phyloP scores from a whole-genome alignment of 257 asterid species.

The Agastache rugosa region DNA sequence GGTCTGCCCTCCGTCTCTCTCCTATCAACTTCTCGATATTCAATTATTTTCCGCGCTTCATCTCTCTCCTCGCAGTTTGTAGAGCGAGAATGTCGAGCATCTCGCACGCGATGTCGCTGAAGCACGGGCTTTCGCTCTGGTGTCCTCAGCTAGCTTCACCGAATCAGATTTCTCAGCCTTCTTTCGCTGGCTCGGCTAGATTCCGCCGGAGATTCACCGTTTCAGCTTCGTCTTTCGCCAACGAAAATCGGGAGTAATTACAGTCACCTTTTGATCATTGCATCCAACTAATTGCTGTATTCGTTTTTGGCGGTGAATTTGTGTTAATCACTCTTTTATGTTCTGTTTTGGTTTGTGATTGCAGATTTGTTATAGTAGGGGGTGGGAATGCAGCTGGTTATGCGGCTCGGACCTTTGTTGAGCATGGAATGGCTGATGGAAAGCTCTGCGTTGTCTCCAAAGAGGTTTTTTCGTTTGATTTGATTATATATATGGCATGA shows the following conservation, averaged over 20 bases:
- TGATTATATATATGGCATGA: neutral
- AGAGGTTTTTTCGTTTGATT: slow-evolving; percentile 63
- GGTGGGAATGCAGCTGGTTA: slow-evolving; percentile 98
- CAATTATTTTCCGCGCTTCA: slow-evolving; percentile 13
- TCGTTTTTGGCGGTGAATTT: slow-evolving; percentile 14
- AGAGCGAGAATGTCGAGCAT: slow-evolving; percentile 58
- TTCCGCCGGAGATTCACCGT: slow-evolving; percentile 63
- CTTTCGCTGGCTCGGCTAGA: slow-evolving; percentile 43
- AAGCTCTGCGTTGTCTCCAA: slow-evolving; percentile 91
- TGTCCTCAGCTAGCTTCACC: slow-evolving; percentile 60
- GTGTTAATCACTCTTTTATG: neutral
- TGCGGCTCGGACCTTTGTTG: slow-evolving; percentile 88
- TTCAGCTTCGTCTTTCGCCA: slow-evolving; percentile 74
- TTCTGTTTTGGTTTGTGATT: slow-evolving; percentile 9
- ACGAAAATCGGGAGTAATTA: slow-evolving; percentile 86
- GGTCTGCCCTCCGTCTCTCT: slow-evolving; percentile 27
- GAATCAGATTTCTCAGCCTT: slow-evolving; percentile 47
- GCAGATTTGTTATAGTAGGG: slow-evolving; percentile 88
- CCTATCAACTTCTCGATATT: slow-evolving; percentile 14
- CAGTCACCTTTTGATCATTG: slow-evolving; percentile 22
- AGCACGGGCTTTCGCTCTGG: slow-evolving; percentile 70
- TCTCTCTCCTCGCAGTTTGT: slow-evolving; percentile 39
- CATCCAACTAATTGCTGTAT: neutral
- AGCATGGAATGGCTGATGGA: slow-evolving; percentile 89
- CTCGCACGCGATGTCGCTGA: slow-evolving; percentile 60